Conservation (phyloP, 345 rosid genomes). For the Populus euphratica region DNA sequence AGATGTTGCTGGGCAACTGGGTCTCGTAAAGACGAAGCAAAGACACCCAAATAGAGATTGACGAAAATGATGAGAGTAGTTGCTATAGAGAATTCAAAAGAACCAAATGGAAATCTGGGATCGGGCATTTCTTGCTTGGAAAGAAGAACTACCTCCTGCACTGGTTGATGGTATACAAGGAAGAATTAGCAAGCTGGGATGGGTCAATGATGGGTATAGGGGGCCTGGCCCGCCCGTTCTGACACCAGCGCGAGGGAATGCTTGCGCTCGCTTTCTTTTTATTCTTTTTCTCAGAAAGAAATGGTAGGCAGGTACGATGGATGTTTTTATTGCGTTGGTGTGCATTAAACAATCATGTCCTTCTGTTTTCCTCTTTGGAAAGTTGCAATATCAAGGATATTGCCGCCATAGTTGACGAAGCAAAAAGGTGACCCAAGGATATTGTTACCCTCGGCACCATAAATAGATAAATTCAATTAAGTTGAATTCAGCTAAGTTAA, state of each 20-base stretch:
- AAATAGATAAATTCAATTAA: too few species aligned
- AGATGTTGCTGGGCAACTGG: slow-evolving; percentile 45
- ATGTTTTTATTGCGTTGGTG: too few species aligned
- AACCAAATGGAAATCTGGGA: slow-evolving; percentile 1
- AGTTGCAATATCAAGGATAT: too few species aligned
- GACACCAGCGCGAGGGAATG: not conserved
- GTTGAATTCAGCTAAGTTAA: too few species aligned
- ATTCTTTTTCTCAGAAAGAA: too few species aligned
- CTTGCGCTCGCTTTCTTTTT: not conserved
- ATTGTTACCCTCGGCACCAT: too few species aligned
- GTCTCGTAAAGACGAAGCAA: slow-evolving; percentile 10
- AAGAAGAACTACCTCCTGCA: not conserved
- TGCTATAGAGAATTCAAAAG: not conserved
- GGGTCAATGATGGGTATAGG: not conserved
- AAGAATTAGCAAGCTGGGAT: not conserved
- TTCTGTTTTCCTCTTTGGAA: too few species aligned
- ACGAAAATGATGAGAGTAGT: slow-evolving; percentile 2
- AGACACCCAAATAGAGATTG: slow-evolving; percentile 30
- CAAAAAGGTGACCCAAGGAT: too few species aligned
- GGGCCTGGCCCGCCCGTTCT: not conserved
- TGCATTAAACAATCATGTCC: too few species aligned
- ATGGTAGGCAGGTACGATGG: too few species aligned
- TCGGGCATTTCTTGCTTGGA: slow-evolving; percentile 14
- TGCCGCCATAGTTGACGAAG: too few species aligned
- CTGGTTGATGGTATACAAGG: not conserved